Percentiles rank a stretch among this genome's conserved stretches.
These are phyloP conservation scores for Tricholoma hemisulphureum DNA, from an alignment of 768 basidiomycete species.

Conservation along the genomic window DNA sequence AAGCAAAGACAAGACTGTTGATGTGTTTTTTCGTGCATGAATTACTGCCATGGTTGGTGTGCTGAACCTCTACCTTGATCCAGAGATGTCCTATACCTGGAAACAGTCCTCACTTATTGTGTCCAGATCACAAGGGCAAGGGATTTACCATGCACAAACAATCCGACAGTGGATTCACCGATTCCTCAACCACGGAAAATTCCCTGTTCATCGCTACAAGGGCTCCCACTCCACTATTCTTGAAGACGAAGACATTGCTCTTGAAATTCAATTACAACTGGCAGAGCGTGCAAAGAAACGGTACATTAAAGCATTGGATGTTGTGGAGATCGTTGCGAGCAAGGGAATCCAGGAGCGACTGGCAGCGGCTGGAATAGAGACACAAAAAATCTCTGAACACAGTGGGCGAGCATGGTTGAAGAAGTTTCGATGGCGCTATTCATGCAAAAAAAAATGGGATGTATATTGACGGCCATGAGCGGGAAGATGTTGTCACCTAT, in stretches of 20 bases:
- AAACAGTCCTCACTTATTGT: background rate
- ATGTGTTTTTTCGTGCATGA: too few relatives aligned
- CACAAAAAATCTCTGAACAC: background rate
- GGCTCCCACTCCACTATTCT: background rate
- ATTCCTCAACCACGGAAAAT: background rate
- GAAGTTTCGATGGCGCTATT: slow-evolving; percentile 28
- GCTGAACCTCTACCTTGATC: too few relatives aligned
- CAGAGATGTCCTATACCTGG: background rate
- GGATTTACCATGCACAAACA: background rate
- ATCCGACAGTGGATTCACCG: background rate
- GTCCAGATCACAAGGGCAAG: background rate
- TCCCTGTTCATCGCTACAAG: background rate
- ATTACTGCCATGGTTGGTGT: too few relatives aligned
- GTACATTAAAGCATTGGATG: background rate
- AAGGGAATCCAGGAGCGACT: background rate
- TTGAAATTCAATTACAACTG: background rate
- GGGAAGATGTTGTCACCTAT: slow-evolving; percentile 8
- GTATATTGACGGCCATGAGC: too few relatives aligned
- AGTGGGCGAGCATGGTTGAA: slow-evolving; percentile 5
- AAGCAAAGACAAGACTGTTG: too few relatives aligned
- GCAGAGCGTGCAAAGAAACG: background rate
- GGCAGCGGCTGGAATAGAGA: background rate
- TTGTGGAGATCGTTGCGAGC: too few relatives aligned
- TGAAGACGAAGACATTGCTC: background rate
- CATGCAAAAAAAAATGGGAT: slow-evolving; percentile 1